A percentile compares a stretch with the other conserved stretches of the same genome.
phyloP scores from a whole-genome alignment of 1,284 basidiomycete genomes.

The Fereydounia khargensis region DNA sequence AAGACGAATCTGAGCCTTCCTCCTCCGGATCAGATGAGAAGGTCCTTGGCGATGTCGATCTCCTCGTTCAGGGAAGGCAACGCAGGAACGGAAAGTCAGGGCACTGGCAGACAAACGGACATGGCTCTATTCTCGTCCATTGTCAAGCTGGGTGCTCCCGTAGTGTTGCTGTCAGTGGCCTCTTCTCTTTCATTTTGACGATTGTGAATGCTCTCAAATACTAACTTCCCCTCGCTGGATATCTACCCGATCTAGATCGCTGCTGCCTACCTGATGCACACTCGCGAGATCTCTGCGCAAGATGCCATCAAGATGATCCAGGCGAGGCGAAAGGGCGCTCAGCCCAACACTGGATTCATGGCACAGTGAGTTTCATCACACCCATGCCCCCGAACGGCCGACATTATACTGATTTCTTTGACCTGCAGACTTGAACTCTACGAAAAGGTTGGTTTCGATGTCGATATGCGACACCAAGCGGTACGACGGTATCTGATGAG shows the following conservation, averaged over 20 bases:
- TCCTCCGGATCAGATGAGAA: neutral
- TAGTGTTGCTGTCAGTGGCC: conserved; percentile 47
- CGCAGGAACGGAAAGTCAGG: conserved; percentile 25
- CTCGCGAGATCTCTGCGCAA: conserved; percentile 38
- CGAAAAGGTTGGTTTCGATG: conserved; percentile 53
- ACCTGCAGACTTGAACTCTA: conserved; percentile 58
- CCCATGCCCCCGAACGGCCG: too few species aligned
- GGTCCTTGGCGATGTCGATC: conserved; percentile 4
- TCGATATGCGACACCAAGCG: conserved; percentile 55
- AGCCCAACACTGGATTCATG: conserved; percentile 57
- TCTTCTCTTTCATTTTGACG: neutral
- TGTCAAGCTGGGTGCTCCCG: conserved; percentile 58
- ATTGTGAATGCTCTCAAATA: neutral
- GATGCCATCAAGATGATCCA: conserved; percentile 54
- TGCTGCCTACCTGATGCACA: conserved; percentile 58
- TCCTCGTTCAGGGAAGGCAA: conserved; percentile 23
- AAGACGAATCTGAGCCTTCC: conserved; percentile 1
- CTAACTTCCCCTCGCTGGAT: conserved; percentile 3
- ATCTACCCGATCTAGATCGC: too few species aligned
- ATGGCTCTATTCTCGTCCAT: conserved; percentile 57
- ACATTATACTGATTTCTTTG: too few species aligned
- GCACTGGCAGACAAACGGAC: conserved; percentile 32
- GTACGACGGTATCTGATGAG: conserved; percentile 58
- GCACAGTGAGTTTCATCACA: too few species aligned
- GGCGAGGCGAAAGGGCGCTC: conserved; percentile 40